Conservation (phyloP, 2,329 filamentous ascomycete genomes). For the Fusarium veterinarium region DNA sequence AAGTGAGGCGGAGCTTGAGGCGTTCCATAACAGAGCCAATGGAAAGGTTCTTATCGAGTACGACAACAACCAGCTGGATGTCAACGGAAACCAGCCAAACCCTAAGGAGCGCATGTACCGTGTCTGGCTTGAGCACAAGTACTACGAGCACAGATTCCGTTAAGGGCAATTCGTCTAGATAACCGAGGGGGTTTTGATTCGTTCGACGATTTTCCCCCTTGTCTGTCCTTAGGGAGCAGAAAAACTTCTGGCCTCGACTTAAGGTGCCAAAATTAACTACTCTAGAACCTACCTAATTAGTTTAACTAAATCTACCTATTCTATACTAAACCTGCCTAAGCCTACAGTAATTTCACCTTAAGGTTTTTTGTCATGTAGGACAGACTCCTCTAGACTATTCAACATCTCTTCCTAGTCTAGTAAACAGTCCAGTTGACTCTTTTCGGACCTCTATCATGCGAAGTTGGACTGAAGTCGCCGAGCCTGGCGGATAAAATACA, state of each 20-base stretch:
- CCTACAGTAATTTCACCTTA: background rate
- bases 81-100: background rate
- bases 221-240: background rate
- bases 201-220: background rate
- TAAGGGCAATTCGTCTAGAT: background rate
- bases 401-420: no score
- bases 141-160: background rate
- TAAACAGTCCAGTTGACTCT: background rate
- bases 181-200: background rate
- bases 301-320: fast-evolving
- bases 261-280: background rate
- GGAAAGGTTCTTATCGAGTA: slow-evolving; percentile 1
- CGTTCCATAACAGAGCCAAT: background rate
- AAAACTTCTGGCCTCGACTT: background rate
- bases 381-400: no score
- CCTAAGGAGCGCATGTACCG: background rate
- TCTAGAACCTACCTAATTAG: background rate
- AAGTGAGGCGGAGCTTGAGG: background rate
- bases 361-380: fast-evolving
- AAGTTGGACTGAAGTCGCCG: no score
- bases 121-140: background rate
- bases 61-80: background rate
- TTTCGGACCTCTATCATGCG: no score
- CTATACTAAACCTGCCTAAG: fast-evolving
- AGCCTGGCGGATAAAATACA: background rate